Base-by-base conservation (phyloP, 305 asterid genomes). In the Fraxinus sp. region DNA sequence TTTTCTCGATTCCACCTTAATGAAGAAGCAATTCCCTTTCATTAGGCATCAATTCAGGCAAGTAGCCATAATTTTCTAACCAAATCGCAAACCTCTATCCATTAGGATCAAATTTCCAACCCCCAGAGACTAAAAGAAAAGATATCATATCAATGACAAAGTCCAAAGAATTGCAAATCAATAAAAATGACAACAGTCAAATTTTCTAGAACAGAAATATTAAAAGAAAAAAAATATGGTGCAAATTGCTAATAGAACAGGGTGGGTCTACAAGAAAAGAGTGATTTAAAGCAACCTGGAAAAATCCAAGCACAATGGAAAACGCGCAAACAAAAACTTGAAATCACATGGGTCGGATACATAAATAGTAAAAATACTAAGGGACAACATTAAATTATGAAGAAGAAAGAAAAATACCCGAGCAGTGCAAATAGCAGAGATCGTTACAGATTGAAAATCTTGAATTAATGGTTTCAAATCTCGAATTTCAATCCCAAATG, bases 351-450 rank as follows among this genome's bases (percentile, higher is more conserved):
- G 82, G 83, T 68, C 59, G 36, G 32, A 13, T 11, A 66, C 24
- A 77, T 49, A 79, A 57, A 55, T 39, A 80, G 26, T 81, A 20
- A 55, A 18, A 55, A 55, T 18, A 55, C 66, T 5, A 71, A 76
- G 22, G 26, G 57, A 71, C 55, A 36, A 18, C 18, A 59, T 49
- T 37, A 79, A 73, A 3, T 14, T 2, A 10, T 1, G 16, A 49
- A 81, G 74, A 33, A 41, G 30, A 49, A 28, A 36, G 37, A 59
- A 83, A 82, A 81, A 86, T 28, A 68, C 89, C 91, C 80, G 87
- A 76, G 81, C 18, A 7, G 74, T 9, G 18, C 18, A 46, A 41
- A 79, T 7, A 86, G 57, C 72, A 64, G 9, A 78, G 68, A 79
- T 22, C 76, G 72, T 57, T 46, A 66, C 39, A 68, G 71, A 52